These are phyloP conservation scores for Coccomyxa sp. DNA, from an alignment of 139 green algal genomes.

Conservation along the genomic window DNA sequence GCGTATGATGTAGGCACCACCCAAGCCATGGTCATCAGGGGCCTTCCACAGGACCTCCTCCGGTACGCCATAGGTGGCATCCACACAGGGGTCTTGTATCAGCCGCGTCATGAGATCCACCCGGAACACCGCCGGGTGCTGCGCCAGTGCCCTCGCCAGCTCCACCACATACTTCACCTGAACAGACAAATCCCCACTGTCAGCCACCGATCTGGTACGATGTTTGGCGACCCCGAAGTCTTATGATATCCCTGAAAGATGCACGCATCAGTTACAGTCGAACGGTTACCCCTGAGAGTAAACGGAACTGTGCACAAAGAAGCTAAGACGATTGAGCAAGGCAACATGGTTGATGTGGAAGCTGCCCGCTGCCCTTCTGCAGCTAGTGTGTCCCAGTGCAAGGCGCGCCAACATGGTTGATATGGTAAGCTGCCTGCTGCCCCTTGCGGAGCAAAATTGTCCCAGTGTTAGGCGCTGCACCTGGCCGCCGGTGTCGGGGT, in stretches of 20 bases:
- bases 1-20: conserved; percentile 87
- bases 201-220: too few species aligned
- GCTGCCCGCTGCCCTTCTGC: too few species aligned
- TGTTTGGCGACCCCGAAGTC: too few species aligned
- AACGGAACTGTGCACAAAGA: too few species aligned
- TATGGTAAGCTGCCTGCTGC: too few species aligned
- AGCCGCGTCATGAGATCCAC: conserved; percentile 92
- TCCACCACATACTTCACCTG: conserved; percentile 90
- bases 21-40: conserved; percentile 30
- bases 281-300: background rate
- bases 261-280: background rate
- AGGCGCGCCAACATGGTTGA: too few species aligned
- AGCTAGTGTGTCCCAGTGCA: too few species aligned
- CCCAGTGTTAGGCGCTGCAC: conserved; percentile 16
- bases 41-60: conserved; percentile 68
- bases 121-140: conserved; percentile 82
- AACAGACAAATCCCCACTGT: background rate
- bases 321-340: too few species aligned
- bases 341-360: too few species aligned
- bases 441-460: too few species aligned
- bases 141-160: conserved; percentile 77
- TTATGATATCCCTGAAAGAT: too few species aligned
- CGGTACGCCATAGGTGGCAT: conserved; percentile 59
- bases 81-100: conserved; percentile 67
- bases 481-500: conserved; percentile 90